Evolutionary conservation across 2,329 filamentous ascomycete species (phyloP).

Genomic region (Exutisphaerella laricina): DNA sequence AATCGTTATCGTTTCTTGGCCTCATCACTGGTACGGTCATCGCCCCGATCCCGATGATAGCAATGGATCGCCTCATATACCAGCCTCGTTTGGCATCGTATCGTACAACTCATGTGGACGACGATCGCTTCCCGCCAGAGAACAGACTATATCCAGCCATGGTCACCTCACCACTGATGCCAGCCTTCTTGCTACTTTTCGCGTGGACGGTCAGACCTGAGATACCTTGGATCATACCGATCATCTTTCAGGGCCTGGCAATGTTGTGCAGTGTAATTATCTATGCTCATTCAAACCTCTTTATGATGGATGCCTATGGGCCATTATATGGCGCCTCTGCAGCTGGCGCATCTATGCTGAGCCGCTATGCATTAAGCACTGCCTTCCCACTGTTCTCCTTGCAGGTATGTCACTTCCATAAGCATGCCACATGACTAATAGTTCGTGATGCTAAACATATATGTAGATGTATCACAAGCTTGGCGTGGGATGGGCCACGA

Average conservation of each 20-base stretch:
- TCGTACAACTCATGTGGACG: background rate
- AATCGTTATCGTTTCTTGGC: conserved; percentile 34
- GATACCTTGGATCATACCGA: conserved; percentile 39
- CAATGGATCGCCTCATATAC: conserved; percentile 26
- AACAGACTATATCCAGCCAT: conserved; percentile 34
- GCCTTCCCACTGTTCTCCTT: conserved; percentile 37
- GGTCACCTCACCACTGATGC: conserved; percentile 28
- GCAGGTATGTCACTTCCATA: conserved; percentile 20
- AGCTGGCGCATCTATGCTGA: conserved; percentile 29
- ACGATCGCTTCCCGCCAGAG: conserved; percentile 27
- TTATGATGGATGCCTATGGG: conserved; percentile 40
- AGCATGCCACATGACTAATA: too few relatives aligned
- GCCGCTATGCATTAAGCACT: conserved; percentile 32
- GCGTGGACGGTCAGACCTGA: conserved; percentile 29
- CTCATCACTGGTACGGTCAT: conserved; percentile 23
- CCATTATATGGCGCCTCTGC: conserved; percentile 37
- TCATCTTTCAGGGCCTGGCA: conserved; percentile 26
- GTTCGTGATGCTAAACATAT: too few relatives aligned
- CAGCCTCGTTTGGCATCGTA: conserved; percentile 22
- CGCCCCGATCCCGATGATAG: conserved; percentile 24
- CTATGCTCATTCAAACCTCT: conserved; percentile 36
- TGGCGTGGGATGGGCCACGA: conserved; percentile 40
- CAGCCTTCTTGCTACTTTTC: conserved; percentile 34
- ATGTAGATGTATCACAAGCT: conserved; percentile 37
- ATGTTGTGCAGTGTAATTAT: conserved; percentile 24